These are phyloP conservation scores for Collybia sp. DNA, from an alignment of 768 basidiomycete genomes.

Conservation along the genomic window DNA sequence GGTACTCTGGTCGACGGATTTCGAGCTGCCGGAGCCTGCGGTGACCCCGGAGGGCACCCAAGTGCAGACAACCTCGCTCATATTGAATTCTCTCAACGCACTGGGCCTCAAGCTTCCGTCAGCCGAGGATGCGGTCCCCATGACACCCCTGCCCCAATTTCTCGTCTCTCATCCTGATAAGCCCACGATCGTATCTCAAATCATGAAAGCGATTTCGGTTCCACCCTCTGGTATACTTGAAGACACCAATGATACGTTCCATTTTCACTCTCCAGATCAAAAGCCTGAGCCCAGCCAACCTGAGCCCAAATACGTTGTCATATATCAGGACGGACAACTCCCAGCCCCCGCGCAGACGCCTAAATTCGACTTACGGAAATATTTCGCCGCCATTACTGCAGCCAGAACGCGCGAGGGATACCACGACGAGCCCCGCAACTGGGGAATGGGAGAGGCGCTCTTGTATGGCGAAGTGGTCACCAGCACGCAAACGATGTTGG, in stretches of 20 bases:
- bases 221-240: slow-evolving; percentile 35
- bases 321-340: slow-evolving; percentile 41
- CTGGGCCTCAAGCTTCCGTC: slow-evolving; percentile 39
- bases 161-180: slow-evolving; percentile 42
- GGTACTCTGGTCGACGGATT: slow-evolving; percentile 50
- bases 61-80: slow-evolving; percentile 17
- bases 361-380: slow-evolving; percentile 62
- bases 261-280: slow-evolving; percentile 41
- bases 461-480: slow-evolving; percentile 88
- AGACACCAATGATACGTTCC: slow-evolving; percentile 71
- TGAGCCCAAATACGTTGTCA: slow-evolving; percentile 50
- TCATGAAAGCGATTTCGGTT: slow-evolving; percentile 31
- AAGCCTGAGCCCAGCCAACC: slow-evolving; percentile 27
- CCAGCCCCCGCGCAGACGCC: slow-evolving; percentile 58
- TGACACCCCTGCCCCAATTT: slow-evolving; percentile 55
- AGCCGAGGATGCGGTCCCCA: slow-evolving; percentile 22
- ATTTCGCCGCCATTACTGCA: slow-evolving; percentile 48
- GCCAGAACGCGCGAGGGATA: slow-evolving; percentile 22
- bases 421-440: slow-evolving; percentile 18
- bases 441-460: slow-evolving; percentile 72
- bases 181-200: slow-evolving; percentile 31
- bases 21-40: slow-evolving; percentile 45
- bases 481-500: slow-evolving; percentile 92
- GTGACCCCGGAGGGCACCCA: slow-evolving; percentile 24
- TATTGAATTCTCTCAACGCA: slow-evolving; percentile 25